Evolutionary conservation across 768 basidiomycete genomes (phyloP).

Genomic region (Cubamyces sp.): DNA sequence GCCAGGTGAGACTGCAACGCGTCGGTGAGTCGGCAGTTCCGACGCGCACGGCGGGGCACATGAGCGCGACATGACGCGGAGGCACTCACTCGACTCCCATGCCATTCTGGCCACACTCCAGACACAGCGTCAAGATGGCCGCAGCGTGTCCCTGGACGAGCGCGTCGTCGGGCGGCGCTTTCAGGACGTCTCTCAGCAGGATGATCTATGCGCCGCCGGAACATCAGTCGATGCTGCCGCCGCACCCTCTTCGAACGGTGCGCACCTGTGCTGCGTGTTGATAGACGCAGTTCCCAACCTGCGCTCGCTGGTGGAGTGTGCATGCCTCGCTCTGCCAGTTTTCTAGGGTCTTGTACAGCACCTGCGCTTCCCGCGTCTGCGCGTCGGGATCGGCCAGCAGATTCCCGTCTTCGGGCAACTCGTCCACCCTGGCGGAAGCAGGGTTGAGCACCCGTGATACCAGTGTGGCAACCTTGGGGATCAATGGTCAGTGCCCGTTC

Average conservation of each 20-base stretch:
- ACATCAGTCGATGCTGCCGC: constrained; percentile 18
- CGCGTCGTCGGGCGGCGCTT: constrained; percentile 33
- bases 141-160: constrained; percentile 36
- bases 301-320: constrained; percentile 31
- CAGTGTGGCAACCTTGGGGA: constrained; percentile 27
- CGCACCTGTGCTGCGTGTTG: constrained; percentile 40
- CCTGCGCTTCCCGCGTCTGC: constrained; percentile 28
- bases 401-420: constrained; percentile 22
- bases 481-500: not conserved
- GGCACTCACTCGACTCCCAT: constrained; percentile 40
- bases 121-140: constrained; percentile 35
- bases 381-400: constrained; percentile 27
- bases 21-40: constrained; percentile 10
- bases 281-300: constrained; percentile 42
- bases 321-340: constrained; percentile 33
- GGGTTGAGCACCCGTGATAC: constrained; percentile 29
- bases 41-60: constrained; percentile 8
- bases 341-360: constrained; percentile 34
- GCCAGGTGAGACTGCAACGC: constrained; percentile 35
- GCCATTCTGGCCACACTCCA: constrained; percentile 34
- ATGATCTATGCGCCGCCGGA: constrained; percentile 34
- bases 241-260: constrained; percentile 9
- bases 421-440: constrained; percentile 18
- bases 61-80: not conserved
- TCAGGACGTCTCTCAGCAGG: constrained; percentile 39